Percentiles rank a stretch among this genome's conserved stretches.
Evolutionary conservation across 306 rosid species (phyloP).

Genomic region (Lagenaria siceraria): DNA sequence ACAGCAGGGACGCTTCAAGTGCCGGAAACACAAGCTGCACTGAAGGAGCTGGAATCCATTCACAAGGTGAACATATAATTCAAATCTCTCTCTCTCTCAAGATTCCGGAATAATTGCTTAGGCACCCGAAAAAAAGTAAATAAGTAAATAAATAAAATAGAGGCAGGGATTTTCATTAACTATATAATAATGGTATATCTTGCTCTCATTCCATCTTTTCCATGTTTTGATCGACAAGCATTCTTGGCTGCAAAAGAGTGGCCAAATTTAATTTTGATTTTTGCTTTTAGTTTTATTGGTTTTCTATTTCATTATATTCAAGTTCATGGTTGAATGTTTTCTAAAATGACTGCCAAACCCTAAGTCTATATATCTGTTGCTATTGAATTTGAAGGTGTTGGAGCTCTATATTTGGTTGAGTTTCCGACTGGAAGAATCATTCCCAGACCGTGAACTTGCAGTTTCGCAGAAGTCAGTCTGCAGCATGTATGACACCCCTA

Average conservation of each 20-base stretch:
- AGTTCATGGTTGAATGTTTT: not conserved
- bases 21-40: constrained; percentile 59
- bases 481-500: constrained; percentile 44
- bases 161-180: not conserved
- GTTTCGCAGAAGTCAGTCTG: constrained; percentile 70
- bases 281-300: not conserved
- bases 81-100: not conserved
- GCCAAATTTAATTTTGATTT: not conserved
- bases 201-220: not conserved
- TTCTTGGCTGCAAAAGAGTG: not conserved
- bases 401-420: constrained; percentile 97
- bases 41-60: constrained; percentile 84
- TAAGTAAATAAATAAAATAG: not conserved
- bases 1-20: constrained; percentile 67
- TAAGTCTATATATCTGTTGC: constrained; percentile 7
- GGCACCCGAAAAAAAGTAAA: not conserved
- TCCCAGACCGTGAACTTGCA: constrained; percentile 76
- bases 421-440: constrained; percentile 70
- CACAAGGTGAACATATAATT: constrained; percentile 56
- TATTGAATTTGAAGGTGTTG: constrained; percentile 58
- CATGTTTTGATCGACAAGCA: not conserved
- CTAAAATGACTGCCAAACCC: not conserved
- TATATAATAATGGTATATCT: not conserved
- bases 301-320: not conserved
- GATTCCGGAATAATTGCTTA: not conserved